Evolutionary conservation across 768 basidiomycete genomes (phyloP).

Genomic region (Tulasnella sp.): DNA sequence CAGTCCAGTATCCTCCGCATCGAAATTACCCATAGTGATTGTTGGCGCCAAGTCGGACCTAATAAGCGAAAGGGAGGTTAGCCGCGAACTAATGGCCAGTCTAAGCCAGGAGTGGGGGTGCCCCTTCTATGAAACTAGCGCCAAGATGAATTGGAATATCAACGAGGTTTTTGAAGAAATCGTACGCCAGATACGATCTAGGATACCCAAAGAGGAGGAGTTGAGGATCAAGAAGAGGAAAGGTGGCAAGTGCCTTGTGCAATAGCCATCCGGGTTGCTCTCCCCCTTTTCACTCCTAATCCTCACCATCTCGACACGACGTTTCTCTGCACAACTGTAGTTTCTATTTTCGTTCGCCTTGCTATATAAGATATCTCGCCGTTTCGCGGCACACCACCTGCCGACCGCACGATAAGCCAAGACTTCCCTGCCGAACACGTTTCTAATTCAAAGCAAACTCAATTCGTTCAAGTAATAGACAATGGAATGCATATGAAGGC

Average conservation of each 20-base stretch:
- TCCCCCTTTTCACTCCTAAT: neutral
- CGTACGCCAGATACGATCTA: conserved; percentile 18
- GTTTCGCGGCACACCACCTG: too few relatives aligned
- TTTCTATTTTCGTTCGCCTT: neutral
- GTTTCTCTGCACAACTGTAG: neutral
- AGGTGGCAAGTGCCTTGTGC: conserved; percentile 5
- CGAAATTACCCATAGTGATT: conserved; percentile 70
- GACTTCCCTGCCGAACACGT: neutral
- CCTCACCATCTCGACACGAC: neutral
- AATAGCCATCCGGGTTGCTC: neutral
- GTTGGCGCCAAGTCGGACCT: conserved; percentile 84
- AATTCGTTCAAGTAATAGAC: conserved; percentile 1
- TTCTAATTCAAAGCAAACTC: neutral
- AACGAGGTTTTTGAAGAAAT: conserved; percentile 57
- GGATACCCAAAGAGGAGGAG: conserved; percentile 11
- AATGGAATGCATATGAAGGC: conserved; percentile 1
- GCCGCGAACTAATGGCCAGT: conserved; percentile 29
- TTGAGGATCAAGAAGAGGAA: conserved; percentile 10
- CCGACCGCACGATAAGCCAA: too few relatives aligned
- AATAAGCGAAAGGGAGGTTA: conserved; percentile 70
- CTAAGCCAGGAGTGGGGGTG: conserved; percentile 29
- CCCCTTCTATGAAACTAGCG: conserved; percentile 84
- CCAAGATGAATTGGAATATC: conserved; percentile 76
- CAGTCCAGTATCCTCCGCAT: neutral
- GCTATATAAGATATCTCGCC: neutral